phyloP scores from a whole-genome alignment of 441 rosid genomes.

The Hura crepitans region DNA sequence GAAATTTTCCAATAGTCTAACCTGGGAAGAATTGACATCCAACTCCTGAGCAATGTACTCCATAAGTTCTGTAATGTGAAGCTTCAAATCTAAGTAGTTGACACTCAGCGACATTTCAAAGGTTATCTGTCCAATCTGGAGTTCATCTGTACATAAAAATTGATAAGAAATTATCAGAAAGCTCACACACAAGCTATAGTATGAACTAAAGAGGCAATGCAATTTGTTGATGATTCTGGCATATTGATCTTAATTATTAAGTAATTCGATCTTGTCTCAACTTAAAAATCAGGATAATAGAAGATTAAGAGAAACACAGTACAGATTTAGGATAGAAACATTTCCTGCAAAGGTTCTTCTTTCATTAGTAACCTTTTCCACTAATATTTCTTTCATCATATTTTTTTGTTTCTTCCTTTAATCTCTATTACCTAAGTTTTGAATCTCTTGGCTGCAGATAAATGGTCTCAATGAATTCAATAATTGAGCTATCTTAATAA shows the following conservation, averaged over 20 bases:
- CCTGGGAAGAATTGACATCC: conserved; percentile 54
- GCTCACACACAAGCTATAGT: not conserved
- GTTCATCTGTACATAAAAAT: conserved; percentile 35
- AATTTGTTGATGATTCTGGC: not conserved
- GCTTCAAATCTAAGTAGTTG: conserved; percentile 52
- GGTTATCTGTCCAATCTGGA: conserved; percentile 51
- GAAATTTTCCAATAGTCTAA: conserved; percentile 27
- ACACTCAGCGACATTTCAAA: conserved; percentile 53
- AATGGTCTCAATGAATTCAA: not conserved
- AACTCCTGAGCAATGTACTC: conserved; percentile 51
- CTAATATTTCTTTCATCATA: not conserved
- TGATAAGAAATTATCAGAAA: conserved; percentile 22
- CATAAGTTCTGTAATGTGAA: conserved; percentile 42
- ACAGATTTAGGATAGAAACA: not conserved
- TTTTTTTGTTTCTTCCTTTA: not conserved
- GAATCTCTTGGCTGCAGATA: not conserved
- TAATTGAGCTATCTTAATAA: not conserved
- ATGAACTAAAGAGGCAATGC: not conserved
- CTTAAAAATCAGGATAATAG: not conserved
- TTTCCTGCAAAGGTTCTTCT: not conserved
- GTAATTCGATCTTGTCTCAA: conserved; percentile 8
- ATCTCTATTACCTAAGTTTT: not conserved
- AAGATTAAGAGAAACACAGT: not conserved
- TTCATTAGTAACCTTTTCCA: conserved; percentile 1
- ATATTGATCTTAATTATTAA: not conserved